phyloP scores from a whole-genome alignment of 2,329 filamentous ascomycete species.

The Fusarium sp. region DNA sequence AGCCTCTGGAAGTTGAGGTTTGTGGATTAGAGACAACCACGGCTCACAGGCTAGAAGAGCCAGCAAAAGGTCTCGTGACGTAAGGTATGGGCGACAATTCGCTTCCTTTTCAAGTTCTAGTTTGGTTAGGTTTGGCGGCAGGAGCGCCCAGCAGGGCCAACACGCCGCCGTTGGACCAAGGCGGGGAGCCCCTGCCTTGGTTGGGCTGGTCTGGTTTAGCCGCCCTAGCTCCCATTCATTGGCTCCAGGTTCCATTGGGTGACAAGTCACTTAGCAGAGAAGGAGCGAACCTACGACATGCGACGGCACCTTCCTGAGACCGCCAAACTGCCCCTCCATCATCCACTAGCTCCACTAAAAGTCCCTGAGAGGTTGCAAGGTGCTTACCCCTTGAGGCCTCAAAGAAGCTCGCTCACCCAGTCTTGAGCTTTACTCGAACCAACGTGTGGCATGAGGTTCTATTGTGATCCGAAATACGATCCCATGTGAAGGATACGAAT shows the following conservation, averaged over 20 bases:
- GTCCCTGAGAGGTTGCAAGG: neutral
- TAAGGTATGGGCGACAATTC: too few species aligned
- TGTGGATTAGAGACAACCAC: constrained; percentile 36
- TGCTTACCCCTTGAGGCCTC: neutral
- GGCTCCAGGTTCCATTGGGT: neutral
- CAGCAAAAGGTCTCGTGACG: constrained; percentile 44
- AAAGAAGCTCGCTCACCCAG: neutral
- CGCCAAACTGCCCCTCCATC: constrained; percentile 16
- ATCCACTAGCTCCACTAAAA: constrained; percentile 10
- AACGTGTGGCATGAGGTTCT: neutral
- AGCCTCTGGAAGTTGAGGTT: constrained; percentile 28
- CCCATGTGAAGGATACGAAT: neutral
- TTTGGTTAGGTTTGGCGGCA: constrained; percentile 2
- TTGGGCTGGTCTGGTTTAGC: constrained; percentile 16
- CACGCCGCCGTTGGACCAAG: constrained; percentile 33
- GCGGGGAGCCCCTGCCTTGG: constrained; percentile 37
- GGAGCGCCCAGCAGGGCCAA: constrained; percentile 7
- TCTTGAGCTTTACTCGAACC: neutral
- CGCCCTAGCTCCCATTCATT: constrained; percentile 6
- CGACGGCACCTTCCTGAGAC: constrained; percentile 22
- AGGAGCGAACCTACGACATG: neutral
- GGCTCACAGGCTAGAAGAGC: constrained; percentile 24
- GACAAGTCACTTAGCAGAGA: constrained; percentile 23
- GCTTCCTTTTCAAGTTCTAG: too few species aligned
- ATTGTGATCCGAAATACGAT: neutral